Percentiles rank a stretch among this genome's conserved stretches.
These are phyloP conservation scores for Rhizopus arrhizus DNA, from an alignment of 371 early-diverging fungal genomes.

Conservation along the genomic window DNA sequence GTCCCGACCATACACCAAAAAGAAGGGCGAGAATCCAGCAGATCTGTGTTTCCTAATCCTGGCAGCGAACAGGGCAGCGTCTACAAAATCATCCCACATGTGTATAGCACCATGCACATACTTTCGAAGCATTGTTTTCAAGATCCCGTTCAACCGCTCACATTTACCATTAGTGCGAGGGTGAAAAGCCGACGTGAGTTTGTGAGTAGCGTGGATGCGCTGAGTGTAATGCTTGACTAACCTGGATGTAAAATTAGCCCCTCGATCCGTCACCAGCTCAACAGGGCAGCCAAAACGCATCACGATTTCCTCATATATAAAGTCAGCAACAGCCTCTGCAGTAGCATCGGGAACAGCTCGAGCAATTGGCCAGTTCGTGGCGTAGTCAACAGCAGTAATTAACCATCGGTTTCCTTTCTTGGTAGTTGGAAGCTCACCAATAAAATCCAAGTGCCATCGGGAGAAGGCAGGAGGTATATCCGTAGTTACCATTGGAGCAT, in stretches of 20 bases:
- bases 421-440: slow-evolving; percentile 30
- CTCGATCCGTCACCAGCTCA: slow-evolving; percentile 29
- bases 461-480: too few relatives aligned
- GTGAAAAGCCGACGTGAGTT: slow-evolving; percentile 29
- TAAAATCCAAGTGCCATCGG: slow-evolving; percentile 35
- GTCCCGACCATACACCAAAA: too few relatives aligned
- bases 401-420: slow-evolving; percentile 25
- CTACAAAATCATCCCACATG: too few relatives aligned
- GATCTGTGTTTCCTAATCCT: too few relatives aligned
- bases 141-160: too few relatives aligned
- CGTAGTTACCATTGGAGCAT: too few relatives aligned
- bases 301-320: too few relatives aligned
- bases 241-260: slow-evolving; percentile 20
- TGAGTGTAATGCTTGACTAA: background rate
- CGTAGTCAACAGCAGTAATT: slow-evolving; percentile 41
- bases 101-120: too few relatives aligned
- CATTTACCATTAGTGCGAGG: too few relatives aligned
- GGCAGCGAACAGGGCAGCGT: too few relatives aligned
- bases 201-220: slow-evolving; percentile 8
- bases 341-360: slow-evolving; percentile 16
- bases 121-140: too few relatives aligned
- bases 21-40: too few relatives aligned
- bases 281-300: slow-evolving; percentile 40
- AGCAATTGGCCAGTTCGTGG: slow-evolving; percentile 46
- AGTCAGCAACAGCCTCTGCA: slow-evolving; percentile 27